Base-by-base conservation (phyloP, 306 rosid species). In the Vicia faba region DNA sequence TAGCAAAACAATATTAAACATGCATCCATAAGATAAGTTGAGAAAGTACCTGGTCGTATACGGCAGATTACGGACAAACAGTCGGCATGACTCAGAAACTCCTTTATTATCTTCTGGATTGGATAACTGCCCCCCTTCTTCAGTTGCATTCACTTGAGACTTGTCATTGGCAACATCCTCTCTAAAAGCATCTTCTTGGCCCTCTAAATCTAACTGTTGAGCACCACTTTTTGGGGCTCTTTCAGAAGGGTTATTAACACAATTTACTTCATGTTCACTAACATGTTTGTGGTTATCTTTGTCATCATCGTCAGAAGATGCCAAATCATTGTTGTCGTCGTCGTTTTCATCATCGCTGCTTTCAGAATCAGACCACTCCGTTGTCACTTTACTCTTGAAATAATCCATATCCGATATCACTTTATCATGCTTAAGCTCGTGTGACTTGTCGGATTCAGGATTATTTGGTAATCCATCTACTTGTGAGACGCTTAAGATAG, bases 1-100 rank as follows among this genome's bases (percentile, higher is more conserved):
- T 19, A 39, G 29, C 48, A 69, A 53, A 59, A 58, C 19, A 16
- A 64, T 12, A 64, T 6, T 23, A 49, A 45, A 49, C 12, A 72
- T 16, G 36, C 41, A 56, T 35, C 50, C 62, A 62, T 3, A 35
- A 57, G 63, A 57, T n/a, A 68, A 67, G 16, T 48, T 10, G 25
- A 39, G 64, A 33, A 64, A 38, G 25, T 87, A 90, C 95, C 73
- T 86, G 69, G 96, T 80, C 3, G 90, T 64, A 69, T 83, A 93
- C 43, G 97, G 97, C 77, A 93, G 87, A 86, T 90, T 93, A 7
- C 96, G 95, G 36, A 93, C 84, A 81, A 93, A 93, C 40, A 93
- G 88, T 6, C 99, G 87, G 57, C 81, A 55, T 20, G 84, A 75
- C 71, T 90, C 90, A 44, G 78, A 68, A 66, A 50, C 79, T 79